A percentile compares a stretch with the other conserved stretches of the same genome.
These are phyloP conservation scores for Lachancea thermotolerans DNA, from an alignment of 805 yeast species.

Conservation along the genomic window DNA sequence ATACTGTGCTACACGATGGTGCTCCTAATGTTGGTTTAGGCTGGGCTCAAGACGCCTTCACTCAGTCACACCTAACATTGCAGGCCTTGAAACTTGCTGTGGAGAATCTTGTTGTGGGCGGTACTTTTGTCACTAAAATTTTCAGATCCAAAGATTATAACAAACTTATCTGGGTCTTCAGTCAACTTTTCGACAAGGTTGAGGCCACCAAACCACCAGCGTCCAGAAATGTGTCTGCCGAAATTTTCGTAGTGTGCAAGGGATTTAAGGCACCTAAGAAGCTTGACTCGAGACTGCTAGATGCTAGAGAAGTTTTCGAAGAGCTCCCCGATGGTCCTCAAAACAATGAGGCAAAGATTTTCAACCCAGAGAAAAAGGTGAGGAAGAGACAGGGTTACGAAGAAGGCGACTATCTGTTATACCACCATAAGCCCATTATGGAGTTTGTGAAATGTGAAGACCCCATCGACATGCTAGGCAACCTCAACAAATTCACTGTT, in stretches of 20 bases:
- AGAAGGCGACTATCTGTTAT: slow-evolving; percentile 75
- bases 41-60: slow-evolving; percentile 99
- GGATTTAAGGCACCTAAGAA: slow-evolving; percentile 95
- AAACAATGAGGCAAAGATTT: slow-evolving; percentile 85
- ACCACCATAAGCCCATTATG: slow-evolving; percentile 63
- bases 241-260: slow-evolving; percentile 93
- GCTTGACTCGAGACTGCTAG: slow-evolving; percentile 85
- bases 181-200: slow-evolving; percentile 89
- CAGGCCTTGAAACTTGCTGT: slow-evolving; percentile 92
- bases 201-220: slow-evolving; percentile 99
- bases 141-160: slow-evolving; percentile 99
- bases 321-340: slow-evolving; percentile 70
- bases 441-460: slow-evolving; percentile 80
- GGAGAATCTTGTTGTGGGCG: slow-evolving; percentile 85
- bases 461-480: slow-evolving; percentile 77
- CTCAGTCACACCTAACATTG: slow-evolving; percentile 91
- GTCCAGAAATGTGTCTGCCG: slow-evolving; percentile 98
- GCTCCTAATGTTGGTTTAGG: slow-evolving; percentile 99
- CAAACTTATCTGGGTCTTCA: slow-evolving; percentile 95
- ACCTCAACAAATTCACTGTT: slow-evolving; percentile 54
- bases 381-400: slow-evolving; percentile 96
- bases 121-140: slow-evolving; percentile 92
- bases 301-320: slow-evolving; percentile 90
- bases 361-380: slow-evolving; percentile 85
- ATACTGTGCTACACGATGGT: slow-evolving; percentile 97